Conservation (phyloP, 225 moss, liverwort and hornwort genomes). For the Marchantia paleacea region DNA sequence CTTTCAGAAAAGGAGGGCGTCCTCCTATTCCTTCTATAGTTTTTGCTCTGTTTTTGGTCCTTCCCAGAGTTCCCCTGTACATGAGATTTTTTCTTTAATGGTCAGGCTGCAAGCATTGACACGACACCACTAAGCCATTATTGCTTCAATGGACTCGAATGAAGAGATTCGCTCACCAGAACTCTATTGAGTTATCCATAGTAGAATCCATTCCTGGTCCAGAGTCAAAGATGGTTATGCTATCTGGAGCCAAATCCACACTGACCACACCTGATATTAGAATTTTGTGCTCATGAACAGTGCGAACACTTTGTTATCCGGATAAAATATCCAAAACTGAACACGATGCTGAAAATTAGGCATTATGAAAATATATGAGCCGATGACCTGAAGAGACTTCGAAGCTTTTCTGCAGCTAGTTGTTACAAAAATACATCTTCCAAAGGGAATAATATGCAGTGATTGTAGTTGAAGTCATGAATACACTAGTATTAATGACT, state of each 20-base stretch:
- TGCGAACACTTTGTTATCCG: too few relatives aligned
- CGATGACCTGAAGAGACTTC: too few relatives aligned
- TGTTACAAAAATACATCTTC: too few relatives aligned
- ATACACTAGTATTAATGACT: too few relatives aligned
- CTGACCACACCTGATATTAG: conserved; percentile 23
- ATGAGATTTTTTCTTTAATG: background rate
- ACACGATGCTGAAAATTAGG: too few relatives aligned
- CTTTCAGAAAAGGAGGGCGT: conserved; percentile 48
- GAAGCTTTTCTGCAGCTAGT: too few relatives aligned
- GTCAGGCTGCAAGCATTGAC: background rate
- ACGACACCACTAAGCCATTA: background rate
- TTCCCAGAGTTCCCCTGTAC: conserved; percentile 49
- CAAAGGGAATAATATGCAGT: too few relatives aligned
- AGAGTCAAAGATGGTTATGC: conserved; percentile 50
- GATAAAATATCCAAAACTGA: too few relatives aligned
- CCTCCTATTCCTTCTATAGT: conserved; percentile 45
- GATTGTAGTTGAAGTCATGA: too few relatives aligned
- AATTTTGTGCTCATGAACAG: background rate
- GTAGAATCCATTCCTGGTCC: conserved; percentile 46
- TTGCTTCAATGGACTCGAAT: background rate
- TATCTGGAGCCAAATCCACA: conserved; percentile 41
- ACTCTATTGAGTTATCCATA: conserved; percentile 24
- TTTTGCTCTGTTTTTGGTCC: conserved; percentile 45
- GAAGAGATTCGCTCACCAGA: conserved; percentile 29
- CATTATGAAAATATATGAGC: too few relatives aligned